Conservation (phyloP, 2,329 filamentous ascomycete genomes). For the Arthrobotrys iridis region DNA sequence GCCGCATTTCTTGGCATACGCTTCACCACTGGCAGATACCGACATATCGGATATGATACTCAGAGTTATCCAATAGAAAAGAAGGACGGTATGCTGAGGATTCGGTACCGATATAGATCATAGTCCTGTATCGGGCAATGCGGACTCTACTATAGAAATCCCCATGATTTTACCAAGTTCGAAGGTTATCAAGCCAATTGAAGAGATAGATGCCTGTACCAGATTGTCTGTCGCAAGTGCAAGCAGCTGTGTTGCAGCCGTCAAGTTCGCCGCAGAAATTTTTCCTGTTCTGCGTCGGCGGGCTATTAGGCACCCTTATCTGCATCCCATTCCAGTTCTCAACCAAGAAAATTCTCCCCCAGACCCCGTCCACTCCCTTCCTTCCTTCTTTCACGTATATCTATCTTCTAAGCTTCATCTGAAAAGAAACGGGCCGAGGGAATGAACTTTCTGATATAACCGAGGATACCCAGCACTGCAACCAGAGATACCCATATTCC, state of each 20-base stretch:
- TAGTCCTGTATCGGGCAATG: too few relatives aligned
- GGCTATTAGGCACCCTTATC: neutral
- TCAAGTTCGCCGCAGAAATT: conserved; percentile 50
- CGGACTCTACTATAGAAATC: too few relatives aligned
- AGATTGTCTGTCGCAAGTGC: neutral
- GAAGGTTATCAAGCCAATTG: too few relatives aligned
- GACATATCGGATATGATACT: too few relatives aligned
- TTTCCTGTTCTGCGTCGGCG: conserved; percentile 16
- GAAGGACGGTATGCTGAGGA: too few relatives aligned
- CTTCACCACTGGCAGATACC: neutral
- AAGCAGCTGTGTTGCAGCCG: conserved; percentile 1
- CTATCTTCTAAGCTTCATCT: neutral
- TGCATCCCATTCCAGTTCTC: conserved; percentile 4
- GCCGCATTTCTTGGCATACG: conserved; percentile 33
- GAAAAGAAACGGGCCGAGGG: neutral
- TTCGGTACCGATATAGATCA: too few relatives aligned
- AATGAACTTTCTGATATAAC: conserved; percentile 5
- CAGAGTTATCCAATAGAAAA: too few relatives aligned
- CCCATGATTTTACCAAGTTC: too few relatives aligned
- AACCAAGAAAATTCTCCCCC: neutral
- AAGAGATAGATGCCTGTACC: too few relatives aligned
- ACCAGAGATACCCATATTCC: neutral
- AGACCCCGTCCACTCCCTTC: neutral
- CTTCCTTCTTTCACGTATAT: neutral
- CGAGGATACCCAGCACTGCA: conserved; percentile 10